phyloP scores from a whole-genome alignment of 306 rosid species.

The Castanea crenata region DNA sequence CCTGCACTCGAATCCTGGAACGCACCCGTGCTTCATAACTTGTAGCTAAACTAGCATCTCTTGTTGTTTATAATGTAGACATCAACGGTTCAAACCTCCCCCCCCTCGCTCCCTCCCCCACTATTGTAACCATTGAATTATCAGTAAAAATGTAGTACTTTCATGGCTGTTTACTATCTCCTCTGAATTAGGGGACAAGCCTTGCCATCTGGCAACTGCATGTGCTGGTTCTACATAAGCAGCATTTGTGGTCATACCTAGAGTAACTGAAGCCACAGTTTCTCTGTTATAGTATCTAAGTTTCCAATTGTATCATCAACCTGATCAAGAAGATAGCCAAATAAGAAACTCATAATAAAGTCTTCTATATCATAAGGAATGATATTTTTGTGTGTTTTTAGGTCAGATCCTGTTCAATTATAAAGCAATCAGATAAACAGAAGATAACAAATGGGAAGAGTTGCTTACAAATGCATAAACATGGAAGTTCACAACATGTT shows the following conservation, averaged over 20 bases:
- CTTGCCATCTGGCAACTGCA: conserved; percentile 31
- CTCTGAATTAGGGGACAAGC: conserved; percentile 39
- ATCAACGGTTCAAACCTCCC: no score
- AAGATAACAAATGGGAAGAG: neutral
- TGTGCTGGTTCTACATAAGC: conserved; percentile 53
- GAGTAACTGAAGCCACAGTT: conserved; percentile 53
- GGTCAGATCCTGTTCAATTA: no score
- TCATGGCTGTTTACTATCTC: conserved; percentile 46
- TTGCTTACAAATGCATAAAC: conserved; percentile 48
- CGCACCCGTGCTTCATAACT: no score
- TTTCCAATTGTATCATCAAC: conserved; percentile 71
- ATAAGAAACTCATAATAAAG: no score
- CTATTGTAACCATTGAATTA: no score
- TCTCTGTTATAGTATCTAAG: conserved; percentile 63
- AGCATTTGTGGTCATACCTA: conserved; percentile 67
- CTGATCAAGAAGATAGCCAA: conserved; percentile 24
- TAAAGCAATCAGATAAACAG: no score
- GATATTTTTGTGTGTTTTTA: no score
- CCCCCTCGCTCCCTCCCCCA: no score
- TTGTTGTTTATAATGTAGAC: no score
- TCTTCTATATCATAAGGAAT: no score
- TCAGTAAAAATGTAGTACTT: neutral
- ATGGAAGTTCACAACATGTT: conserved; percentile 46
- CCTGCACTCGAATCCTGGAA: no score
- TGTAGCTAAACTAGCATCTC: no score